phyloP scores from a whole-genome alignment of 495 filamentous ascomycete species.

The Durotheca rogersii region DNA sequence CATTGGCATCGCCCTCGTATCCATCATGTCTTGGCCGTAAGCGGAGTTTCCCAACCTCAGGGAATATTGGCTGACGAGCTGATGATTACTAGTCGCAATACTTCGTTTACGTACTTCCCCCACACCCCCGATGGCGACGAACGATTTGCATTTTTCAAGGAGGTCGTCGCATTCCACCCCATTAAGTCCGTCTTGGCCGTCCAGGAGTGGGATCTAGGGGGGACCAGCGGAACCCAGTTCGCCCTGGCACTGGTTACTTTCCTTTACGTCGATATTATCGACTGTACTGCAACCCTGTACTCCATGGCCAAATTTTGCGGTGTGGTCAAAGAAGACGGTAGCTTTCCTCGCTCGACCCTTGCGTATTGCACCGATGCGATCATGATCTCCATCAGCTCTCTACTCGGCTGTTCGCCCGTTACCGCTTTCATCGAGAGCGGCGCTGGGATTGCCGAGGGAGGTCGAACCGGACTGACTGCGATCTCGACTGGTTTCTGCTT shows the following conservation, averaged over 20 bases:
- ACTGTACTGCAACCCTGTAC: conserved; percentile 66
- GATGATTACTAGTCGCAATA: conserved; percentile 52
- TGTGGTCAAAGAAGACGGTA: conserved; percentile 47
- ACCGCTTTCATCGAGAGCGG: conserved; percentile 83
- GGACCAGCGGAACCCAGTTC: conserved; percentile 58
- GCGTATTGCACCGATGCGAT: conserved; percentile 57
- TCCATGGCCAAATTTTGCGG: conserved; percentile 80
- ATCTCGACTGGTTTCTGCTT: conserved; percentile 73
- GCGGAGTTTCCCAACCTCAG: conserved; percentile 17
- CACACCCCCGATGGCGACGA: conserved; percentile 62
- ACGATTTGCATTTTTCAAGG: conserved; percentile 74
- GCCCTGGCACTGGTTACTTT: conserved; percentile 79
- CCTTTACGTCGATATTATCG: conserved; percentile 80
- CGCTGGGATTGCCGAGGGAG: conserved; percentile 80
- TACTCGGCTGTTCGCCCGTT: conserved; percentile 73
- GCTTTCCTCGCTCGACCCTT: conserved; percentile 63
- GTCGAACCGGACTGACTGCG: conserved; percentile 75
- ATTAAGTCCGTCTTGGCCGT: conserved; percentile 64
- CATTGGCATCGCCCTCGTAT: conserved; percentile 78
- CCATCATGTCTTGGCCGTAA: conserved; percentile 77
- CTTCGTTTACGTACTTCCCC: conserved; percentile 76
- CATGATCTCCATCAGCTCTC: conserved; percentile 75
- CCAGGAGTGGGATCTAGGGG: conserved; percentile 64
- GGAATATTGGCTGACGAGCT: conserved; percentile 20
- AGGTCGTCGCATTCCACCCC: conserved; percentile 75